Evolutionary conservation across 306 rosid genomes (phyloP), one percentile per base, ranked within the genome.

Genomic region (Arachis hypogaea): DNA sequence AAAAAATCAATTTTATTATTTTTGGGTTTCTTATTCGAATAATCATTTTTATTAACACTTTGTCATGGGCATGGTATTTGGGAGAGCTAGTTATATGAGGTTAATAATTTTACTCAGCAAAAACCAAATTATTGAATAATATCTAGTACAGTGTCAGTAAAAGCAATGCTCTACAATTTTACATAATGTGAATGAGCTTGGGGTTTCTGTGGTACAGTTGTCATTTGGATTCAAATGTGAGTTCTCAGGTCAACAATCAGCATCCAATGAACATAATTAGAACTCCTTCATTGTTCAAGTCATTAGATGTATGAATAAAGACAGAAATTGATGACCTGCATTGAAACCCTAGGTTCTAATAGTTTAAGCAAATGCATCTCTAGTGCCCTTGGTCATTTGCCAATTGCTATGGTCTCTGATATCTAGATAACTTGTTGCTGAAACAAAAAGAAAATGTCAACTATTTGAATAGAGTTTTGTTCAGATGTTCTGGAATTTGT

Each of bases 401-500:
- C 11, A 18, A 47, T 16, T 77, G 68, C 69, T 74, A 66, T 63
- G 38, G 29, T 8, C 60, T 73, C 75, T 16, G 50, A 55, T 69
- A 63, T 69, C 62, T 41, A 28, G 55, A 65, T 14, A 52, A 44
- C 11, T 38, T 69, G 51, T 41, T 63, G 30, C n/a, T 70, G 63
- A 63, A 60, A 14, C 70, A 51, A 61, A 61, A 50, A 51, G 57
- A 61, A 72, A 78, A 47, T 65, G 56, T 78, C 63, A 65, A 58
- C 30, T 47, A 72, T 72, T 71, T 43, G 46, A 51, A 40, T 22
- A 67, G 57, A 5, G 7, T 6, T 6, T 75, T 51, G 36, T 45
- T 78, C 55, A 55, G 57, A 30, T 18, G 63, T 64, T 56, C 72
- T 49, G 29, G 33, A 28, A 40, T 66, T 59, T 66, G 43, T 14